Evolutionary conservation across 2,329 filamentous ascomycete genomes (phyloP).

Genomic region (Talaromyces sp.): DNA sequence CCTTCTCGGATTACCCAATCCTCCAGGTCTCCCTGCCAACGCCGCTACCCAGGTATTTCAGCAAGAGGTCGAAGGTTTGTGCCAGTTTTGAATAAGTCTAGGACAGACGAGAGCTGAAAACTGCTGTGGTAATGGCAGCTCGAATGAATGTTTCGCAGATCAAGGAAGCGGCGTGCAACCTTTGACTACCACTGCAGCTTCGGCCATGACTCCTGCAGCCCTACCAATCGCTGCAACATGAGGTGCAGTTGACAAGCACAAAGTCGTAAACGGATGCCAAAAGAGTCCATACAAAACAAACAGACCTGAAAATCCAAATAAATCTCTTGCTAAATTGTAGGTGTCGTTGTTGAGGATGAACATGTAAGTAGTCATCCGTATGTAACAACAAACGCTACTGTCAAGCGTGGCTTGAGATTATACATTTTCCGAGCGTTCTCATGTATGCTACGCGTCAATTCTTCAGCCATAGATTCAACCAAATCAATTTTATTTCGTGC

Average conservation of each 20-base stretch:
- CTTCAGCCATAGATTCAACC: neutral
- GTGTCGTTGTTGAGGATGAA: neutral
- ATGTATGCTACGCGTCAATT: neutral
- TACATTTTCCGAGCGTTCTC: neutral
- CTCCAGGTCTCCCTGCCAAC: neutral
- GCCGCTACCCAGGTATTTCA: slow-evolving; percentile 2
- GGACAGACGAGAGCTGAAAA: neutral
- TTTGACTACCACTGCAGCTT: neutral
- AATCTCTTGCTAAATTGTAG: neutral
- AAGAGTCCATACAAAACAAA: neutral
- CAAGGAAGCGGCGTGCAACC: neutral
- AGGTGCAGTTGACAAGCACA: neutral
- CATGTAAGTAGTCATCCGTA: neutral
- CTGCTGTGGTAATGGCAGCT: slow-evolving; percentile 4
- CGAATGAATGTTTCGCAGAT: slow-evolving; percentile 4
- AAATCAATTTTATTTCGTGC: neutral
- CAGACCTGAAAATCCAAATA: no score
- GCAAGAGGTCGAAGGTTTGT: slow-evolving; percentile 1
- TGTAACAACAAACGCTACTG: no score
- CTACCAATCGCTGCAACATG: neutral
- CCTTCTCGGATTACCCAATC: neutral
- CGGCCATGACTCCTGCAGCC: neutral
- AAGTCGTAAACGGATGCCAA: neutral
- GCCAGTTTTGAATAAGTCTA: slow-evolving; percentile 3
- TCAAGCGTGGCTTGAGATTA: neutral